A percentile compares a stretch with the other conserved stretches of the same genome.
Evolutionary conservation across 225 moss, liverwort and hornwort genomes (phyloP).

Genomic region (Thuidium tamariscinum): DNA sequence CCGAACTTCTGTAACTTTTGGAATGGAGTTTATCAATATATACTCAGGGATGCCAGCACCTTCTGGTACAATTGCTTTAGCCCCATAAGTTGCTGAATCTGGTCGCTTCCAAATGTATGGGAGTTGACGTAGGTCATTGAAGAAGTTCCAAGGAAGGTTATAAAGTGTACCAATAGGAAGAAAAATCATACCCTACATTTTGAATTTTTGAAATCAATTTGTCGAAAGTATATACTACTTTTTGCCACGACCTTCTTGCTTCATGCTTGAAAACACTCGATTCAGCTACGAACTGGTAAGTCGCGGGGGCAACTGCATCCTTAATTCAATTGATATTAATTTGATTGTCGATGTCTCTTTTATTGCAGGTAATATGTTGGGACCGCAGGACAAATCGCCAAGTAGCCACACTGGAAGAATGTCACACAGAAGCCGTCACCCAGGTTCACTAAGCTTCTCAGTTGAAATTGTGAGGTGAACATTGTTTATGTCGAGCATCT

Average conservation of each 20-base stretch:
- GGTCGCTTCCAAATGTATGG: not conserved
- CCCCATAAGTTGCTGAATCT: not conserved
- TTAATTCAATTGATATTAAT: not conserved
- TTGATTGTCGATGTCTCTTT: not conserved
- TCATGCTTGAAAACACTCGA: not conserved
- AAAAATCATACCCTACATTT: not conserved
- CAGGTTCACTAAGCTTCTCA: conserved; percentile 62
- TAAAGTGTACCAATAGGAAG: not conserved
- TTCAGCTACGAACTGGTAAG: not conserved
- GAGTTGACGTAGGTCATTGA: not conserved
- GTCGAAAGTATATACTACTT: too few species aligned
- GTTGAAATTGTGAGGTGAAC: conserved; percentile 38
- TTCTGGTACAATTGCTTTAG: not conserved
- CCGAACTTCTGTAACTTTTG: not conserved
- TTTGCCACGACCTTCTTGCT: not conserved
- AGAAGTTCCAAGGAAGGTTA: not conserved
- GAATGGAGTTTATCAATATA: not conserved
- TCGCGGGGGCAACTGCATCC: not conserved
- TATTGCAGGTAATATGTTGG: conserved; percentile 69
- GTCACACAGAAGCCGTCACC: conserved; percentile 90
- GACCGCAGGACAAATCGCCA: conserved; percentile 73
- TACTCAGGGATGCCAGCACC: not conserved
- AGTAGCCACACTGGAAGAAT: conserved; percentile 52
- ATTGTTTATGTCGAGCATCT: conserved; percentile 14
- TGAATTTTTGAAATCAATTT: not conserved